phyloP scores from a whole-genome alignment of 176 grass and related monocot genomes.

The Luzula sylvatica region DNA sequence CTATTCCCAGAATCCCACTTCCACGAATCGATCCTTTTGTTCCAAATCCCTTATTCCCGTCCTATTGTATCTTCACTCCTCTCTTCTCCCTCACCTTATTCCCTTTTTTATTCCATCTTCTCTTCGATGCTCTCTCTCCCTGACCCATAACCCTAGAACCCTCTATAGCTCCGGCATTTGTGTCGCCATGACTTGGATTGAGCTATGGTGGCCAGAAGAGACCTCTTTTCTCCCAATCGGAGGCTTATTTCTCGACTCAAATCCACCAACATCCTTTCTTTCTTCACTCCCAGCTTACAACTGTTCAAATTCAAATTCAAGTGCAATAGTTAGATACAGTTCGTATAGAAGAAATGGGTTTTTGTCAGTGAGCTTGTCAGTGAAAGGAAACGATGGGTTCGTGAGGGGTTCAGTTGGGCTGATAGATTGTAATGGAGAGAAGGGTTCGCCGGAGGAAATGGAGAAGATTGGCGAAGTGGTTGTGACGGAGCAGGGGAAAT shows the following conservation, averaged over 20 bases:
- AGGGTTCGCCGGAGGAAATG: constrained; percentile 33
- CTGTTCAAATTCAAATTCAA: constrained; percentile 20
- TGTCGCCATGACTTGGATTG: constrained; percentile 58
- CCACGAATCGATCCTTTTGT: constrained; percentile 20
- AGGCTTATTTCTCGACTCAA: constrained; percentile 41
- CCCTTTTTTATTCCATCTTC: constrained; percentile 3
- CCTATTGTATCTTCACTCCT: no score
- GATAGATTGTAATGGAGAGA: constrained; percentile 36
- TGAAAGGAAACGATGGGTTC: constrained; percentile 51
- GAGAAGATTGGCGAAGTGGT: constrained; percentile 25
- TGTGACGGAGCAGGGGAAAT: constrained; percentile 18
- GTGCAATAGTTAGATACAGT: constrained; percentile 16
- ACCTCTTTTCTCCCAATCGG: constrained; percentile 12
- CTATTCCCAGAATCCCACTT: not conserved
- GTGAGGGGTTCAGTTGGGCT: constrained; percentile 38
- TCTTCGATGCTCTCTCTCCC: constrained; percentile 20
- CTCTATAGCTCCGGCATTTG: not conserved
- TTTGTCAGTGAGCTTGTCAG: constrained; percentile 70
- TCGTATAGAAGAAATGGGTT: constrained; percentile 29
- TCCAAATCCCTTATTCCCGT: constrained; percentile 11
- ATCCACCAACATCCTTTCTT: constrained; percentile 44
- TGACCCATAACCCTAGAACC: constrained; percentile 37
- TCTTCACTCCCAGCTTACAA: constrained; percentile 31
- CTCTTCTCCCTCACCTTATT: constrained; percentile 11
- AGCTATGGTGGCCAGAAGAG: constrained; percentile 52